Conservation (phyloP, 1,139 yeast genomes). For the Geotrichum klebahnii region DNA sequence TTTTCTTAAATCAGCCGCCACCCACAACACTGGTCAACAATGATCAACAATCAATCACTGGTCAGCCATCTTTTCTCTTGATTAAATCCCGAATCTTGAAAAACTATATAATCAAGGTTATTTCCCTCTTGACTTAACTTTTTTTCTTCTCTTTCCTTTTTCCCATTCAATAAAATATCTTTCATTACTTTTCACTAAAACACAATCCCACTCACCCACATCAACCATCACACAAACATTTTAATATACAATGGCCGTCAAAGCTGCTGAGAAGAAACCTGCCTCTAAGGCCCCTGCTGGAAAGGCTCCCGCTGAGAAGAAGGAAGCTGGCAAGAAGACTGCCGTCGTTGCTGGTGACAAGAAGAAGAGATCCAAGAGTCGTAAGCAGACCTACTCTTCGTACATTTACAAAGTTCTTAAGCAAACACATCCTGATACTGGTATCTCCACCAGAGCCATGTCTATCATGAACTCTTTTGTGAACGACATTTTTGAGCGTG, state of each 20-base stretch:
- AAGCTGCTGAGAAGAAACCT: slow-evolving; percentile 79
- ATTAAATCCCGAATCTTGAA: too few relatives aligned
- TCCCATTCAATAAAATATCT: slow-evolving; percentile 26
- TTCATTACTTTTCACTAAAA: slow-evolving; percentile 23
- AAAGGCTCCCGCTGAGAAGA: slow-evolving; percentile 89
- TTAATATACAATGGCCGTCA: slow-evolving; percentile 70
- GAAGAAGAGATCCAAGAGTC: slow-evolving; percentile 93
- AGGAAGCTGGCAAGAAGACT: slow-evolving; percentile 94
- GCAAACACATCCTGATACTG: slow-evolving; percentile 99
- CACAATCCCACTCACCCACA: neutral
- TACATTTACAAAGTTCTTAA: slow-evolving; percentile 97
- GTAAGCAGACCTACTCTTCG: slow-evolving; percentile 98
- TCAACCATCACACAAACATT: neutral
- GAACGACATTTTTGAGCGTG: slow-evolving; percentile 59
- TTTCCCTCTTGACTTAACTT: slow-evolving; percentile 15
- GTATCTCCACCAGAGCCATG: slow-evolving; percentile 99
- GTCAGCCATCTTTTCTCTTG: too few relatives aligned
- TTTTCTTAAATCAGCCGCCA: too few relatives aligned
- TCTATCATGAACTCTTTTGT: slow-evolving; percentile 98
- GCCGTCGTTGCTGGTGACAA: slow-evolving; percentile 59
- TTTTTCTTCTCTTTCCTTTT: neutral
- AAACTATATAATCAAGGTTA: slow-evolving; percentile 11
- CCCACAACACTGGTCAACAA: too few relatives aligned
- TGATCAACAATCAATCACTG: too few relatives aligned
- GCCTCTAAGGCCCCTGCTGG: slow-evolving; percentile 72